Percentiles rank a stretch among this genome's conserved stretches.
Conservation (phyloP, 176 grass and related monocot genomes). For the Guadua angustifolia region DNA sequence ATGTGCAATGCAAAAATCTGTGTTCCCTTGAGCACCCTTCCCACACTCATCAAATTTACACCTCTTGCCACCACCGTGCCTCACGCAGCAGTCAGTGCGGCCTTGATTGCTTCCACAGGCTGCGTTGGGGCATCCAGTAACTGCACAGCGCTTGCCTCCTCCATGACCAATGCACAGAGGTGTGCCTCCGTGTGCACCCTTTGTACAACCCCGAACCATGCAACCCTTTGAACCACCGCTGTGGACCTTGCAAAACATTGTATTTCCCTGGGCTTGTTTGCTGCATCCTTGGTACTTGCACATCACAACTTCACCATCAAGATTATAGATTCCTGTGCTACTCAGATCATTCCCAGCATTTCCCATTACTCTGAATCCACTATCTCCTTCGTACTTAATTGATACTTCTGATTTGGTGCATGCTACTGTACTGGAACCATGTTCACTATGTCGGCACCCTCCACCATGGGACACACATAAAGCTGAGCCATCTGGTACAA, state of each 20-base stretch:
- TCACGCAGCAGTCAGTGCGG: constrained; percentile 43
- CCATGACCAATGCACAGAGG: constrained; percentile 55
- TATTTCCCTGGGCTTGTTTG: constrained; percentile 37
- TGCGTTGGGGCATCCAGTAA: constrained; percentile 46
- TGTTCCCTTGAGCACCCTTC: constrained; percentile 55
- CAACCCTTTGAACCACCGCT: constrained; percentile 38
- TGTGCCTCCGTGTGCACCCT: constrained; percentile 58
- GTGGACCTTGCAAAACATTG: constrained; percentile 47
- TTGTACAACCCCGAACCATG: constrained; percentile 46
- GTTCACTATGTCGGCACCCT: not conserved
- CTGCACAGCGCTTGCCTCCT: constrained; percentile 49
- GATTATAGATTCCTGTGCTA: not conserved
- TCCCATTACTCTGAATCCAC: constrained; percentile 16
- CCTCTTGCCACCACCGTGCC: constrained; percentile 55
- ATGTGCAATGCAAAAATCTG: constrained; percentile 52
- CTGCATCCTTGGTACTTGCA: constrained; percentile 47
- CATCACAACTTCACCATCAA: constrained; percentile 27
- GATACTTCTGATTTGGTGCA: constrained; percentile 32
- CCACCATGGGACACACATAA: constrained; percentile 33
- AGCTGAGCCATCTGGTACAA: constrained; percentile 16
- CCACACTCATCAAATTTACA: constrained; percentile 43
- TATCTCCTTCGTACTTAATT: constrained; percentile 36
- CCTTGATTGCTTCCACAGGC: constrained; percentile 59
- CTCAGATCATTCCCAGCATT: constrained; percentile 23
- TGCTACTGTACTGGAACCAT: constrained; percentile 33